Conservation (phyloP, 768 basidiomycete genomes). For the Galerina marginata region DNA sequence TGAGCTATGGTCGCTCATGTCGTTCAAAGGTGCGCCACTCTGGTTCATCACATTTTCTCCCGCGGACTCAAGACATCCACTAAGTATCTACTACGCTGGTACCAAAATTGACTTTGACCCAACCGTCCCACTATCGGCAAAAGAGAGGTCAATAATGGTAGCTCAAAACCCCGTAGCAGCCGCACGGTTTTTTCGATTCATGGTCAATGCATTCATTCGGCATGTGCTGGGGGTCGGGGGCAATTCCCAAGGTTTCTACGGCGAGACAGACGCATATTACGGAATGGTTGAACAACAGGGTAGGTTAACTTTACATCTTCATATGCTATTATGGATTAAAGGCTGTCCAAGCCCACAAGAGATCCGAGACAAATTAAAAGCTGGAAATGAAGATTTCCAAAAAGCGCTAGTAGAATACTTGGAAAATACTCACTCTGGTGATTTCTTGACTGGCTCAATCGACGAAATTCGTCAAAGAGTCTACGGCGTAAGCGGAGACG, state of each 20-base stretch:
- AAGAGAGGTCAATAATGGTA: conserved; percentile 4
- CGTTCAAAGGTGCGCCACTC: conserved; percentile 30
- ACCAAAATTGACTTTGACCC: conserved; percentile 26
- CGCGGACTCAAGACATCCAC: conserved; percentile 35
- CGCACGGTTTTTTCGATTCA: conserved; percentile 36
- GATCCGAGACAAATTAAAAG: conserved; percentile 30
- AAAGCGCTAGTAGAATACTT: conserved; percentile 33
- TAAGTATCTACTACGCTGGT: conserved; percentile 41
- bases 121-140: not conserved
- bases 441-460: conserved; percentile 30
- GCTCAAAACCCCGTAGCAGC: conserved; percentile 22
- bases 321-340: conserved; percentile 40
- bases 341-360: conserved; percentile 32
- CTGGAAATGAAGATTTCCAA: conserved; percentile 30
- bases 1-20: conserved; percentile 38
- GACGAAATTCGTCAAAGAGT: conserved; percentile 19
- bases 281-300: conserved; percentile 48
- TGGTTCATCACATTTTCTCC: conserved; percentile 46
- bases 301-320: conserved; percentile 39
- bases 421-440: conserved; percentile 35
- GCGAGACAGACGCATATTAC: conserved; percentile 37
- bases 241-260: conserved; percentile 30
- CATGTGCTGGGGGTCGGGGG: conserved; percentile 30
- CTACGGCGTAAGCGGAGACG: not conserved
- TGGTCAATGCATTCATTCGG: conserved; percentile 35